Evolutionary conservation across 1,284 basidiomycete genomes (phyloP), one percentile per base, ranked within the genome.

Genomic region (Psilocybe mexicana): DNA sequence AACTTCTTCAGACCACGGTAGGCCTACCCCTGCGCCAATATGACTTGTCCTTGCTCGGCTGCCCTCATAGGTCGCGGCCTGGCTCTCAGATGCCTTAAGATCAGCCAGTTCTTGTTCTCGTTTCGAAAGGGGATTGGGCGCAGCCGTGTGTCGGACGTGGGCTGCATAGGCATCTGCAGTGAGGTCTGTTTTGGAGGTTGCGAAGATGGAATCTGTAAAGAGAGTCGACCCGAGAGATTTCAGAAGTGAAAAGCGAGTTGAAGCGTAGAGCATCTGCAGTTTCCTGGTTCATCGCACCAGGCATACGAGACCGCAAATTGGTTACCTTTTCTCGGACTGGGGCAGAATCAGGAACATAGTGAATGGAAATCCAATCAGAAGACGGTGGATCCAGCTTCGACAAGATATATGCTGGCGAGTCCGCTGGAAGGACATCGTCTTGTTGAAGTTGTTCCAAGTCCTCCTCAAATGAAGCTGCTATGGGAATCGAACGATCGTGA

Each of bases 181-280:
- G 42, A 88, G 65, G 68, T 93, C 86, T 26, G 79, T 79, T 67
- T 87, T 88, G 54, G 84, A 83, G 0, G 92, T 94, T 0, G 93
- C 93, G 70, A 93, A 94, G 58, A 96, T 78, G 54, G 84, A 83
- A 68, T 93, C 89, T 11, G 85, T 83, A 72, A 95, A 93, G 57
- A 86, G 75, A 46, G 84, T 78, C 3, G 92, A 89, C 45, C 93
- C 93, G 1, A 96, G 80, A 3, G 84, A 78, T 71, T 87, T 93
- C 47, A 88, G 79, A 23, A 96, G 79, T 6, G 88, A 83, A 26
- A 81, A 79, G 52, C 93, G 85, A 0, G 89, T 88, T 1, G 93
- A 90, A n/a, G 94, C 94, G 71, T 96, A 95, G 28, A 96, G 78
- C 94, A 96, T 96, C 90, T 96, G 61, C 2, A 36, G 43, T n/a